Percentiles rank a stretch among this genome's conserved stretches.
These are phyloP conservation scores for Whalleya microplaca DNA, from an alignment of 2,329 filamentous ascomycete genomes.

Conservation along the genomic window DNA sequence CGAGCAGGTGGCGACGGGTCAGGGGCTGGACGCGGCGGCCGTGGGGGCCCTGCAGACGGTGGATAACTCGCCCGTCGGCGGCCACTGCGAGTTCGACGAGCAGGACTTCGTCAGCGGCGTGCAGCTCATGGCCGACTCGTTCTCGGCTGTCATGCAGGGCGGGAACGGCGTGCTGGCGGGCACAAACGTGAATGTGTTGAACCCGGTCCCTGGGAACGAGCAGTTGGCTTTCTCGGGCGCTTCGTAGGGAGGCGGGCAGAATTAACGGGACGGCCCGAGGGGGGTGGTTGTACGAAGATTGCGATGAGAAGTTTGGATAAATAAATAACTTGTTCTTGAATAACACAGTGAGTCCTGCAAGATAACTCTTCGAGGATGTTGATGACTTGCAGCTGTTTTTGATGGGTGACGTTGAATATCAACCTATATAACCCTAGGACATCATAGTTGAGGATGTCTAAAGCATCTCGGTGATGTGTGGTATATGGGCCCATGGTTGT, in stretches of 20 bases:
- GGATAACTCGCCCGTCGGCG: slow-evolving; percentile 58
- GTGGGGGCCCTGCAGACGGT: slow-evolving; percentile 59
- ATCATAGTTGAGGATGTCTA: too few species aligned
- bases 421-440: too few species aligned
- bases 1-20: slow-evolving; percentile 48
- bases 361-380: too few species aligned
- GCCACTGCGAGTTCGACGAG: slow-evolving; percentile 63
- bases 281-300: background rate
- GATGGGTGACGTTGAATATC: too few species aligned
- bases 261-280: background rate
- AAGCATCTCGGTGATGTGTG: too few species aligned
- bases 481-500: too few species aligned
- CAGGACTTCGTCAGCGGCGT: slow-evolving; percentile 58
- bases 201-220: slow-evolving; percentile 53
- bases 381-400: too few species aligned
- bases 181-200: slow-evolving; percentile 49
- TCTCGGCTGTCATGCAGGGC: slow-evolving; percentile 56
- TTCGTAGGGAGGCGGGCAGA: slow-evolving; percentile 8
- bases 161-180: slow-evolving; percentile 54
- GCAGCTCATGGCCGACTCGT: slow-evolving; percentile 59
- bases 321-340: background rate
- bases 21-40: slow-evolving; percentile 48
- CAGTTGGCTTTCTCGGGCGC: slow-evolving; percentile 44
- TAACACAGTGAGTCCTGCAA: background rate
- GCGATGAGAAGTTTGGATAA: background rate